Percentiles rank a stretch among this genome's conserved stretches.
Evolutionary conservation across 1,284 basidiomycete species (phyloP).

Genomic region (Xanthoconium separans): DNA sequence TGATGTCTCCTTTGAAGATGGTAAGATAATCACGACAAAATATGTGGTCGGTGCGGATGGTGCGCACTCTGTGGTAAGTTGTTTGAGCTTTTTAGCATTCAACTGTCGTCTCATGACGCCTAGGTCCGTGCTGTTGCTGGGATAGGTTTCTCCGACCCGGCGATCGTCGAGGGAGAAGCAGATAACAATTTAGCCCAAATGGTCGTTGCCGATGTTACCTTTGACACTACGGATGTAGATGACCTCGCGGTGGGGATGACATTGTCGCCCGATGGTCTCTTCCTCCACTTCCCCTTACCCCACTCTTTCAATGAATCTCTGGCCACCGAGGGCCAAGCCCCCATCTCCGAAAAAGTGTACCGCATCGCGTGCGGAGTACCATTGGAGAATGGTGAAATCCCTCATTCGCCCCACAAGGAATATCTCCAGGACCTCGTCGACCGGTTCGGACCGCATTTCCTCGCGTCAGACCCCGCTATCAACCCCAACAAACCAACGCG

Average conservation of each 20-base stretch:
- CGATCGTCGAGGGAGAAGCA: neutral
- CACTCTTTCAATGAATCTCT: constrained; percentile 18
- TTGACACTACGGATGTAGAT: neutral
- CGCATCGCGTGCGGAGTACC: constrained; percentile 36
- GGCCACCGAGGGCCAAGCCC: neutral
- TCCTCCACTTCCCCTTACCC: constrained; percentile 29
- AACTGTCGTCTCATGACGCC: neutral
- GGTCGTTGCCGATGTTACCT: constrained; percentile 9
- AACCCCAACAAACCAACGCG: constrained; percentile 19
- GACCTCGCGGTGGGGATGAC: neutral
- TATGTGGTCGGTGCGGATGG: constrained; percentile 58
- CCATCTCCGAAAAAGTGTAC: constrained; percentile 19
- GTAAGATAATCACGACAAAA: constrained; percentile 42
- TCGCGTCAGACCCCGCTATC: constrained; percentile 20
- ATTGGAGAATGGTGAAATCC: constrained; percentile 28
- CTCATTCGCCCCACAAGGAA: constrained; percentile 27
- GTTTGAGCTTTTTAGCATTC: neutral
- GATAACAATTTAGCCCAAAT: constrained; percentile 10
- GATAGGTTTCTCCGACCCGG: constrained; percentile 14
- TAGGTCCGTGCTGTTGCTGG: constrained; percentile 12
- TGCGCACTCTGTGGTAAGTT: constrained; percentile 44
- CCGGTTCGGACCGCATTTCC: constrained; percentile 28
- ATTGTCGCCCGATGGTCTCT: constrained; percentile 22
- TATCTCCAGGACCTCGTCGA: constrained; percentile 38
- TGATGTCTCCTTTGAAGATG: constrained; percentile 48